These are phyloP conservation scores for Bipolaris bicolor DNA, from an alignment of 2,329 filamentous ascomycete species.

Conservation along the genomic window DNA sequence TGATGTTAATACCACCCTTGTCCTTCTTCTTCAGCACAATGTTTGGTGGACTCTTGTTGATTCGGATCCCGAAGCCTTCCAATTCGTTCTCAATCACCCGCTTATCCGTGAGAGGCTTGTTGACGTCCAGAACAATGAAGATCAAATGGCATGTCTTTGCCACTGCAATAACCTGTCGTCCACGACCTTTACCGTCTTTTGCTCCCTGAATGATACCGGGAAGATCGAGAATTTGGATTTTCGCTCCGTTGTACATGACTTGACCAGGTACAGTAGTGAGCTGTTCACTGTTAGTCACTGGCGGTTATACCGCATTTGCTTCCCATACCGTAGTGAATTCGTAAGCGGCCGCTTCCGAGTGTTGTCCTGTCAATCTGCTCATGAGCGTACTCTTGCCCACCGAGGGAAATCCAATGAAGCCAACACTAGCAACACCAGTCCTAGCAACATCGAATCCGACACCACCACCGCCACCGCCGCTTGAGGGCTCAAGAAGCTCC, in stretches of 20 bases:
- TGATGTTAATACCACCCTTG: constrained; percentile 95
- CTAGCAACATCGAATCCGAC: constrained; percentile 96
- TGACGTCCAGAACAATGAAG: constrained; percentile 97
- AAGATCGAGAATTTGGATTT: constrained; percentile 97
- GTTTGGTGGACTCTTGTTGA: constrained; percentile 96
- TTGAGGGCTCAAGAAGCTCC: constrained; percentile 84
- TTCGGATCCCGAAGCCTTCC: constrained; percentile 95
- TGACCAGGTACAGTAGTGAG: constrained; percentile 96
- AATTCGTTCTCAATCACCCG: constrained; percentile 92
- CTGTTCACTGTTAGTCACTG: constrained; percentile 26
- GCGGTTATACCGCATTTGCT: background rate
- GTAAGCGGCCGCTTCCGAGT: constrained; percentile 96
- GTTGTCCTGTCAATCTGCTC: constrained; percentile 91
- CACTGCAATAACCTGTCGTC: constrained; percentile 97
- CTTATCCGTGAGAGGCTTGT: constrained; percentile 97
- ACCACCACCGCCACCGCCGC: constrained; percentile 82
- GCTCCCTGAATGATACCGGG: constrained; percentile 99
- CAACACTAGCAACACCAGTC: constrained; percentile 95
- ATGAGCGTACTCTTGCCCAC: constrained; percentile 98
- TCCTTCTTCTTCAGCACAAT: constrained; percentile 99
- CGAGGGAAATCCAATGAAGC: constrained; percentile 97
- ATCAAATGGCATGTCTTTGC: constrained; percentile 99
- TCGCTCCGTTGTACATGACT: constrained; percentile 94
- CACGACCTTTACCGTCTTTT: constrained; percentile 96
- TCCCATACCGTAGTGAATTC: constrained; percentile 81